Evolutionary conservation across 2,329 filamentous ascomycete species (phyloP), one percentile per base, ranked within the genome.

Genomic region (Plectosphaerella sp.): DNA sequence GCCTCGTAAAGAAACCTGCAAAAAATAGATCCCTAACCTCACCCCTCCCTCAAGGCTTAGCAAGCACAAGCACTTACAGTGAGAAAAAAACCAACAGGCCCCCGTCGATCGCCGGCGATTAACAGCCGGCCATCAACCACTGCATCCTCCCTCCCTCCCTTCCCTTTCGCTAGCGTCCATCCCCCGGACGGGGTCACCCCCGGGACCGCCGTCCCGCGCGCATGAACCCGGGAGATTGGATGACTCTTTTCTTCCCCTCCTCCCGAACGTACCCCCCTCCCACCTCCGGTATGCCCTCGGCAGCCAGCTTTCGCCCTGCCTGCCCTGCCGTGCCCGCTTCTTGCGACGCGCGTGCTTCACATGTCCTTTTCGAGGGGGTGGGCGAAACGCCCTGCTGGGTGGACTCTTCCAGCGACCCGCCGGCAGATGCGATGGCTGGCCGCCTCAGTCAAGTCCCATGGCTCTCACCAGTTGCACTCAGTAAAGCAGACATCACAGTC

Each of bases 201-300:
- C 37, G 16, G 37, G 10, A 39, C 37, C 37, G 8, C 28, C 37
- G 14, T 39, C 37, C 14, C n/a, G 41, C n/a, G 16, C 36, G 47
- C 47, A 48, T 48, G 20, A 48, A 48, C 20, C 35, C 11, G 22
- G 35, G 47, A 48, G 47, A 48, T 48, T 48, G 37, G 47, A 41
- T 48, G 46, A 48, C 46, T 48, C 28, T 33, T 33, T 33, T 12
- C 24, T n/a, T 25, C 24, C 25, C 35, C 24, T 14, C 33, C 46
- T 16, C 33, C n/a, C n/a, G 35, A 14, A 46, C 45, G 22, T 15
- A 12, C 45, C 5, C n/a, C 45, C 20, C 9, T 45, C 11, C 35
- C 35, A 8, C 37, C 37, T 7, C 37, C 14, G 37, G 16, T 4
- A n/a, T 39, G 14, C 37, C 37, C 37, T 39, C 37, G 16, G 37